Conservation (phyloP, 768 basidiomycete genomes). For the Psilocybe sp. region DNA sequence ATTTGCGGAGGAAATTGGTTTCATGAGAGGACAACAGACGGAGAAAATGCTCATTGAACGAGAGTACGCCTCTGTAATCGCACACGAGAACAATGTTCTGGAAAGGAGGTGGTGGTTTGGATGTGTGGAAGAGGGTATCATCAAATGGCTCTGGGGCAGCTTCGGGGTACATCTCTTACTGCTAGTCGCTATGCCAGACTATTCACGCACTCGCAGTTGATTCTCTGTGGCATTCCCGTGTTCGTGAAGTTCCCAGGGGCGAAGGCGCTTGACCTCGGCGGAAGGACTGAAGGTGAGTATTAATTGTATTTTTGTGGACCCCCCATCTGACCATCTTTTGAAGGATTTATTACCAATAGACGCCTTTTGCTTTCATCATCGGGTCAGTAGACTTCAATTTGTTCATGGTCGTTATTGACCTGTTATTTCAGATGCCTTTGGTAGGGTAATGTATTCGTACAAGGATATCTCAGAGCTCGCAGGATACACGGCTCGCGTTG, state of each 20-base stretch:
- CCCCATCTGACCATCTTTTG: not conserved
- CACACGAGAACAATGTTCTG: slow-evolving; percentile 82
- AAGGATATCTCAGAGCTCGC: slow-evolving; percentile 95
- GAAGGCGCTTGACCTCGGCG: slow-evolving; percentile 66
- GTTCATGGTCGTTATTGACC: not conserved
- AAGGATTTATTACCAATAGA: slow-evolving; percentile 96
- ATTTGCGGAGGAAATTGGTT: slow-evolving; percentile 85
- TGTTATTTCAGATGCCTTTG: slow-evolving; percentile 72
- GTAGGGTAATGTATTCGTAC: slow-evolving; percentile 95
- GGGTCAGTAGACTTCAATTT: slow-evolving; percentile 34
- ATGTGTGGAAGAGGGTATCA: slow-evolving; percentile 90
- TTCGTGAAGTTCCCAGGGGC: slow-evolving; percentile 85
- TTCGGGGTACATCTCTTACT: slow-evolving; percentile 64
- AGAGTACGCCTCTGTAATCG: slow-evolving; percentile 80
- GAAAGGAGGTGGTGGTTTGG: slow-evolving; percentile 85
- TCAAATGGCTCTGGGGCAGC: slow-evolving; percentile 97
- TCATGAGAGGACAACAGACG: slow-evolving; percentile 82
- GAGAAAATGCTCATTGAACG: slow-evolving; percentile 92
- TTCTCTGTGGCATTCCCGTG: slow-evolving; percentile 90
- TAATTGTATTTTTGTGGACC: not conserved
- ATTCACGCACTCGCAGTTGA: slow-evolving; percentile 42
- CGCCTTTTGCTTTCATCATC: slow-evolving; percentile 85
- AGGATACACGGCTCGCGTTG: slow-evolving; percentile 92
- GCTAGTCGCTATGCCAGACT: not conserved
- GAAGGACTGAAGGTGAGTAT: slow-evolving; percentile 78